These are phyloP conservation scores for Xylariaceae sp. DNA, from an alignment of 2,329 filamentous ascomycete genomes.

Conservation along the genomic window DNA sequence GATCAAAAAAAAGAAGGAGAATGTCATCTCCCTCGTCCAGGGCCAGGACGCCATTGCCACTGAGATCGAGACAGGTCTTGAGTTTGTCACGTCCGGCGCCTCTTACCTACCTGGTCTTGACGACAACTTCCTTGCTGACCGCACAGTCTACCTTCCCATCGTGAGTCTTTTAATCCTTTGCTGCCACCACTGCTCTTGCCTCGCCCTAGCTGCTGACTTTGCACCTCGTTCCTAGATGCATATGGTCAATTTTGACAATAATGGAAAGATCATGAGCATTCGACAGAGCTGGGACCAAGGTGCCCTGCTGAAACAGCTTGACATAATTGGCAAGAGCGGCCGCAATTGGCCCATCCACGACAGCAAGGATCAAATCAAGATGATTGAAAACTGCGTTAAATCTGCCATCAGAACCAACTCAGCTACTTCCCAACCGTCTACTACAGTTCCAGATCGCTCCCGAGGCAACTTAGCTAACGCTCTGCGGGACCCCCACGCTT, in stretches of 20 bases:
- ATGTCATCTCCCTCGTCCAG: slow-evolving; percentile 76
- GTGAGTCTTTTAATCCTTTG: slow-evolving; percentile 60
- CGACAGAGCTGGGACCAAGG: slow-evolving; percentile 96
- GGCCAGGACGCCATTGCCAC: slow-evolving; percentile 71
- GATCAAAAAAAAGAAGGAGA: slow-evolving; percentile 83
- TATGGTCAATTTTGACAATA: slow-evolving; percentile 81
- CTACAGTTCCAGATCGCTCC: slow-evolving; percentile 51
- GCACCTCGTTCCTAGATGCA: slow-evolving; percentile 67
- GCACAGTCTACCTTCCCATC: slow-evolving; percentile 78
- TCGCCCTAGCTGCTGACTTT: slow-evolving; percentile 7
- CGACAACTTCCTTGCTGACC: slow-evolving; percentile 91
- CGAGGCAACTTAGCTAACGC: slow-evolving; percentile 61
- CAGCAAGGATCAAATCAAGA: slow-evolving; percentile 79
- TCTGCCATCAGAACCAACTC: slow-evolving; percentile 47
- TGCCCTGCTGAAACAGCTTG: slow-evolving; percentile 88
- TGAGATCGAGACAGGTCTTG: slow-evolving; percentile 82
- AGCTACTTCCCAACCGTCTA: slow-evolving; percentile 44
- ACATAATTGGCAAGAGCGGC: slow-evolving; percentile 88
- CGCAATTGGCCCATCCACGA: slow-evolving; percentile 96
- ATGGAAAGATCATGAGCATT: slow-evolving; percentile 83
- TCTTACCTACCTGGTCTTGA: slow-evolving; percentile 88
- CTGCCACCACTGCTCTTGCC: background rate
- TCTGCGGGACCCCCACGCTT: slow-evolving; percentile 70
- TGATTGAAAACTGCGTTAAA: slow-evolving; percentile 71
- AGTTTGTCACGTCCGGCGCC: slow-evolving; percentile 83